These are phyloP conservation scores for Entrophospora sp. DNA, from an alignment of 192 early-diverging fungal species.

Conservation along the genomic window DNA sequence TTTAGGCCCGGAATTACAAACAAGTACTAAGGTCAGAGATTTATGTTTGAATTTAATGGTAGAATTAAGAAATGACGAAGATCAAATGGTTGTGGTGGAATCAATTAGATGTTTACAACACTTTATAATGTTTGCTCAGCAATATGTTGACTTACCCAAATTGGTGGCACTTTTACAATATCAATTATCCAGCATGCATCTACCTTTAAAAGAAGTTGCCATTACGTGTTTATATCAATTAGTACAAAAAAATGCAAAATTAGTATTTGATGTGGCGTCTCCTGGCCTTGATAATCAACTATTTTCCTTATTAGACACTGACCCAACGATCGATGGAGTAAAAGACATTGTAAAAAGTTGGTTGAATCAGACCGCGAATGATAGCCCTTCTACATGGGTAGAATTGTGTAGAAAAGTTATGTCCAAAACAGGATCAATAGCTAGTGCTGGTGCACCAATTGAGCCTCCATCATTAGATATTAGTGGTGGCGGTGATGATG, in stretches of 20 bases:
- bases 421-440: constrained; percentile 49
- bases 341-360: constrained; percentile 52
- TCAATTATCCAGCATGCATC: constrained; percentile 52
- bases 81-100: constrained; percentile 69
- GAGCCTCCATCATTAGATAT: constrained; percentile 18
- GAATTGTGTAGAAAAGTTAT: constrained; percentile 72
- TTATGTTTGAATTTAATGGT: constrained; percentile 72
- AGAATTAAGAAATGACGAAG: constrained; percentile 68
- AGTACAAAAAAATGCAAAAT: constrained; percentile 62
- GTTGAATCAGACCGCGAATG: constrained; percentile 49
- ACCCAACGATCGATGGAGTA: constrained; percentile 50
- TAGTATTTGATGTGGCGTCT: constrained; percentile 55
- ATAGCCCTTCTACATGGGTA: constrained; percentile 74
- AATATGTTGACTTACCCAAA: constrained; percentile 53
- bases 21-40: constrained; percentile 61
- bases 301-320: constrained; percentile 71
- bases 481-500: constrained; percentile 28
- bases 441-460: constrained; percentile 22
- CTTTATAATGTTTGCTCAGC: constrained; percentile 82
- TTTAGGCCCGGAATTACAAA: constrained; percentile 84
- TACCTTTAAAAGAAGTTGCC: constrained; percentile 61
- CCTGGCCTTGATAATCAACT: constrained; percentile 68
- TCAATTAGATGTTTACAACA: constrained; percentile 82
- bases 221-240: constrained; percentile 83
- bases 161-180: constrained; percentile 70